Base-by-base conservation (phyloP, 1,284 basidiomycete genomes). In the Austropuccinia psidii region DNA sequence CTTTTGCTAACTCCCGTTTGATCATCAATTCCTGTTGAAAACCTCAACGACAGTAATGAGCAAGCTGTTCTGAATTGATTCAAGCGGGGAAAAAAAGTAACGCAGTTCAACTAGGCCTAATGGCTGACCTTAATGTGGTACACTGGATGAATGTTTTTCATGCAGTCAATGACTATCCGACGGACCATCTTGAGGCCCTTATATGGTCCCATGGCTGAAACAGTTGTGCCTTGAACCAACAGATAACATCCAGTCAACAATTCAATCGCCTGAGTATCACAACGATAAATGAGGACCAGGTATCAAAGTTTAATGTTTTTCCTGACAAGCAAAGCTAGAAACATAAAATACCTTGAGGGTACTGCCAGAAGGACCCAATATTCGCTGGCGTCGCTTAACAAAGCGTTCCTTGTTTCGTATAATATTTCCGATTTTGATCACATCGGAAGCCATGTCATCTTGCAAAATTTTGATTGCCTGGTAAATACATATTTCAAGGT, bases 61-160 rank as follows among this genome's bases (percentile, higher is more conserved):
- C n/a, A n/a, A n/a, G n/a, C n/a, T n/a, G n/a, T n/a, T n/a, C n/a
- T n/a, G n/a, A 60, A 3, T 31, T 13, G 21, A n/a, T 67, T 65
- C 49, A 75, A 73, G 43, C 45, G 58, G 68, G 70, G 24, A 58
- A 37, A n/a, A 27, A 41, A 74, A 75, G 57, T 33, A 29, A 55
- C 39, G 19, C 19, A 33, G 45, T 6, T 31, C 13, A 61, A 41
- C 17, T 24, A 17, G 29, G 6, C 9, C 4, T 21, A 31, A 55
- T 45, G 45, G 77, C 82, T 31, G 43, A 90, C 91, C 82, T 99
- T 99, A 83, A 99, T 99, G 77, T 94, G 89, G 81, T 99, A 99
- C 80, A 99, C 98, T 2, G 96, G 96, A 80, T 99, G 96, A 65
- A 98, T 90, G 80, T 99, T 99, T 83, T 91, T 95, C 92, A 99